Evolutionary conservation across 441 rosid species (phyloP), one percentile per base, ranked within the genome.

Genomic region (Populus hybrid): DNA sequence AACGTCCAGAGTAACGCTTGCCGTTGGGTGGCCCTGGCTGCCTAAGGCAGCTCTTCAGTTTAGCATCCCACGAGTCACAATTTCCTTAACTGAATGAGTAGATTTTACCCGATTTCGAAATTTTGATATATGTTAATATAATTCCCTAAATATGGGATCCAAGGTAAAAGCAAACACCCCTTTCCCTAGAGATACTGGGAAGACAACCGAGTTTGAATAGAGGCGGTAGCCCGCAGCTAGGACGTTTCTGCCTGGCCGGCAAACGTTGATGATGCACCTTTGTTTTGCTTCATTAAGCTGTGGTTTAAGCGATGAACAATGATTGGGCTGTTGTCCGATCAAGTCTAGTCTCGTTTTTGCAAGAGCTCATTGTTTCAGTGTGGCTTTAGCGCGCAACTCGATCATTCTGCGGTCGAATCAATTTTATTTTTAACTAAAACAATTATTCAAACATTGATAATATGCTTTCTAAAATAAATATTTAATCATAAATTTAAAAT

Each of bases 1-100:
- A 85, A 35, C 81, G 79, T 21, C 82, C 84, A 20, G 84, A 82
- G 74, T 85, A 85, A 6, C 85, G 73, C 75, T 85, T 82, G 67
- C 81, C 82, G 74, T 75, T 74, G 16, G 32, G 87, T 34, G 50
- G 71, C 11, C 85, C 82, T 0, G 87, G 80, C 50, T 80, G 80
- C 82, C 77, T 80, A 36, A 82, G 81, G 69, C 82, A 85, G 42
- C 78, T 76, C 85, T 85, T 75, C 83, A 82, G 67, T 64, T 82
- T 82, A 14, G 74, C 85, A 10, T 80, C 85, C 85, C 85, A 85
- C 30, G 71, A 67, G 36, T 85, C 77, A 67, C 38, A 70, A 21
- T 70, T 70, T 23, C 72, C 72, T 36, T 69, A 18, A 38, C 10
- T 69, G 28, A 69, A 38, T 1, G 72, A 69, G 53, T 69, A 69